phyloP scores from a whole-genome alignment of 2,329 filamentous ascomycete genomes.

The Teratosphaeria nubilosa region DNA sequence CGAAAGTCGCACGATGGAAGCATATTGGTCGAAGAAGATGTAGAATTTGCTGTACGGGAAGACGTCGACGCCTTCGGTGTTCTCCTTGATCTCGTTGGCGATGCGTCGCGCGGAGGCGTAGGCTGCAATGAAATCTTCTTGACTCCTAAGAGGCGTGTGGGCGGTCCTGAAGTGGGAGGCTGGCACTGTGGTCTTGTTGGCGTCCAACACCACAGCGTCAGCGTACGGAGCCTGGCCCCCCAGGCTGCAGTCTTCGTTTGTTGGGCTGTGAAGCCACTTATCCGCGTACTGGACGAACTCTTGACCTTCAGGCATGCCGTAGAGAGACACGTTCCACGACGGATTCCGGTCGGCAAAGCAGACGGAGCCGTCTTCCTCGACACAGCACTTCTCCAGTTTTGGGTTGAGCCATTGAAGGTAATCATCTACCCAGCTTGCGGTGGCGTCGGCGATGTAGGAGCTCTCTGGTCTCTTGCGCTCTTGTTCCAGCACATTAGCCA shows the following conservation, averaged over 20 bases:
- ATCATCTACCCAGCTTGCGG: constrained; percentile 94
- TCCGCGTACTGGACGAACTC: constrained; percentile 82
- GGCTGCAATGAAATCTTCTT: constrained; percentile 84
- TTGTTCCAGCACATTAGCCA: constrained; percentile 84
- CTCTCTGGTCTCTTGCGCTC: constrained; percentile 82
- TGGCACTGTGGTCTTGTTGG: constrained; percentile 54
- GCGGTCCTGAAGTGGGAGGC: constrained; percentile 88
- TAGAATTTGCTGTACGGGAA: constrained; percentile 98
- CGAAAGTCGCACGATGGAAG: constrained; percentile 71
- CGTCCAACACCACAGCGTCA: constrained; percentile 69
- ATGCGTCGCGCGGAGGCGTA: constrained; percentile 87
- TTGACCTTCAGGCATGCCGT: constrained; percentile 84
- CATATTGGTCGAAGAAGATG: constrained; percentile 98
- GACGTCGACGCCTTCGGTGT: constrained; percentile 68
- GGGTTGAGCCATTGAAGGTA: constrained; percentile 97
- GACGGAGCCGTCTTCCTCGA: constrained; percentile 47
- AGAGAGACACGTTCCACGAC: constrained; percentile 79
- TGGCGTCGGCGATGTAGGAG: constrained; percentile 78
- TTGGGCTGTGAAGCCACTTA: constrained; percentile 72
- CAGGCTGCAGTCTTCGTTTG: constrained; percentile 73
- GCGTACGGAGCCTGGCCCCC: constrained; percentile 83
- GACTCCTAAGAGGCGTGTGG: constrained; percentile 76
- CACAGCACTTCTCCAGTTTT: constrained; percentile 61
- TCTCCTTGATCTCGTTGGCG: constrained; percentile 59
- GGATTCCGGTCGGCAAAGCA: constrained; percentile 74